Conservation (phyloP, 805 yeast genomes). For the Schizosaccharomyces cryophilus region DNA sequence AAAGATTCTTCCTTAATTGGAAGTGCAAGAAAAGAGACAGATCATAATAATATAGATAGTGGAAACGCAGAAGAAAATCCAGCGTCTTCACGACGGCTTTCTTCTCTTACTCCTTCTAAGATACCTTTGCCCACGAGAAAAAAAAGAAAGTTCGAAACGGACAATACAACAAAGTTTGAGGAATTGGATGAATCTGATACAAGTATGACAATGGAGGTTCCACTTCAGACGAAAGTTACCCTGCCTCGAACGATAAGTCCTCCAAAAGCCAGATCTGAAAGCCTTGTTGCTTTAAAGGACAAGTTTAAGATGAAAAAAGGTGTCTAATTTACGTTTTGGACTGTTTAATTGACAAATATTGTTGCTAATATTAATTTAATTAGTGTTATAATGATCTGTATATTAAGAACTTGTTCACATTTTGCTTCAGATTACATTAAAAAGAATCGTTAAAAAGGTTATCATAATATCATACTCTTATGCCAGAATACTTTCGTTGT, state of each 20-base stretch:
- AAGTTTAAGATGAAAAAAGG: not conserved
- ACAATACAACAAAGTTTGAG: not conserved
- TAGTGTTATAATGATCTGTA: not conserved
- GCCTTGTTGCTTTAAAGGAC: not conserved
- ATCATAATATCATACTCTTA: not conserved
- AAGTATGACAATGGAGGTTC: not conserved
- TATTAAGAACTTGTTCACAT: not conserved
- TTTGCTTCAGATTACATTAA: not conserved
- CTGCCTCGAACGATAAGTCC: not conserved
- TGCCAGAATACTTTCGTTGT: slow-evolving; percentile 7
- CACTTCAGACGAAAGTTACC: not conserved
- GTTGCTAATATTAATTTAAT: not conserved
- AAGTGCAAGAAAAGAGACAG: too few species aligned
- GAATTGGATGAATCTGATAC: not conserved
- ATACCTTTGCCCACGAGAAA: not conserved
- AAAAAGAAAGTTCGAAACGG: not conserved
- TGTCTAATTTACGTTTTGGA: too few species aligned
- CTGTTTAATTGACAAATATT: too few species aligned
- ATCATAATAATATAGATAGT: too few species aligned
- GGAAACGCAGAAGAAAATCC: too few species aligned
- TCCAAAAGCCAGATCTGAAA: not conserved
- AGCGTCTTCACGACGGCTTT: not conserved
- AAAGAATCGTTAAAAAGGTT: not conserved
- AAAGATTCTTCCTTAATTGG: too few species aligned
- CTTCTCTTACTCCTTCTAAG: not conserved